phyloP scores from a whole-genome alignment of 345 rosid species.

The Barbarea vulgaris region DNA sequence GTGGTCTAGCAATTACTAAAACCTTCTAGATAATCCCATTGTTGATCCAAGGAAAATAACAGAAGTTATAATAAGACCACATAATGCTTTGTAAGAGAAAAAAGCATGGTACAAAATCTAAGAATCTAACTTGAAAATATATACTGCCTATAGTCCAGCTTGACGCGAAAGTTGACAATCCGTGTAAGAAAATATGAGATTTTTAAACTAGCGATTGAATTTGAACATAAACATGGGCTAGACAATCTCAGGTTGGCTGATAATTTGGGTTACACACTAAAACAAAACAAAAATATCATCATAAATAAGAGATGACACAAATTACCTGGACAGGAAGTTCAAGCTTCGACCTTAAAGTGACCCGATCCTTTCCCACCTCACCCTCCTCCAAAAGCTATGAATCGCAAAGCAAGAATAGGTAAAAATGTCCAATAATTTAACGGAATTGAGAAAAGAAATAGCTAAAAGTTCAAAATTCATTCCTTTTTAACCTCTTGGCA shows the following conservation, averaged over 20 bases:
- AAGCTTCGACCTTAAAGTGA: conserved; percentile 89
- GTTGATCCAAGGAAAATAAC: conserved; percentile 14
- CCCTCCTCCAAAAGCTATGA: conserved; percentile 89
- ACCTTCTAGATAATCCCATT: conserved; percentile 23
- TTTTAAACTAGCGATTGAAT: background rate
- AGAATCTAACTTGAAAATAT: background rate
- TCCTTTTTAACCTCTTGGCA: background rate
- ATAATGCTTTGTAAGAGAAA: conserved; percentile 12
- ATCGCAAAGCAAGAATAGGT: conserved; percentile 19
- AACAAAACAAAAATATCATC: conserved; percentile 8
- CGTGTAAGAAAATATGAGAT: conserved; percentile 9
- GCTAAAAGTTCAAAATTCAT: conserved; percentile 3
- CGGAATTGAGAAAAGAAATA: conserved; percentile 1
- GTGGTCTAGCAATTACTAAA: conserved; percentile 26
- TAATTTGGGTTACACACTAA: conserved; percentile 8
- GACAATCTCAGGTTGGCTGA: conserved; percentile 18
- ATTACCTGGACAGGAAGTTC: conserved; percentile 98
- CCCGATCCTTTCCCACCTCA: conserved; percentile 89
- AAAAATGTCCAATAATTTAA: conserved; percentile 9
- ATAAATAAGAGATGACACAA: conserved; percentile 19
- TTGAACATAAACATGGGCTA: conserved; percentile 7
- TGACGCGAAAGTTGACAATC: background rate
- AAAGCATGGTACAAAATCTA: background rate
- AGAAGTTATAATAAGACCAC: background rate
- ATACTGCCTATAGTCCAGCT: conserved; percentile 14